Evolutionary conservation across 139 green algal genomes (phyloP), one percentile per base, ranked within the genome.

Genomic region (Eudorina sp.): DNA sequence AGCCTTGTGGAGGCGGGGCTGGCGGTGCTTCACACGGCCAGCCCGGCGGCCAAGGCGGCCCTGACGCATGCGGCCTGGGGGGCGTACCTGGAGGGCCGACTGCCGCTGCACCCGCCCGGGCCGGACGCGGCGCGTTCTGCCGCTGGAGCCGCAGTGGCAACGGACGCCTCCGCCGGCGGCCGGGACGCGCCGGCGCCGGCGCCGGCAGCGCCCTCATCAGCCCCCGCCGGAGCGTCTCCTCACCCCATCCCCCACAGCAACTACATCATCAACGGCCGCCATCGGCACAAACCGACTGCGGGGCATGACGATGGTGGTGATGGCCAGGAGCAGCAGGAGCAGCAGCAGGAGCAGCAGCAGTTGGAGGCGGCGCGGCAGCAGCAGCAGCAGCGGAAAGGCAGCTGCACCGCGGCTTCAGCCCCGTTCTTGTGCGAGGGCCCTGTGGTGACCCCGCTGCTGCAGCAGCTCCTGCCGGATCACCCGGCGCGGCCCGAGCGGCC

Each of bases 31-130:
- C 45, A 46, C n/a, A 95, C 92, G 1, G 60, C 93, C 9, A 83
- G 95, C 34, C 95, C 95, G 0, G 31, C 77, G 8, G 19, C n/a
- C 25, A 97, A 97, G 85, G 93, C 93, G 16, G 90, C 83, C 0
- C 53, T 97, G 4, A 93, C 95, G 0, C 94, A 96, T 70, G 43
- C 60, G 0, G 92, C 90, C 0, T 97, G 93, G 94, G 36, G 43
- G 0, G 94, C 91, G 2, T 96, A 95, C 72, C 82, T 76, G 43
- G 14, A 51, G 6, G 89, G 92, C 4, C 11, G 1, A 27, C 70
- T 96, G 45, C 91, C 90, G 4, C 69, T 97, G 53, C 55, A 48
- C 40, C 53, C 75, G 11, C 43, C 0, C 29, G 55, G 14, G 46
- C 8, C 45, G 48, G 53, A 27, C 41, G n/a, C n/a, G n/a, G n/a